phyloP scores from a whole-genome alignment of 345 rosid genomes.

The Eucalyptus guilfoylei region DNA sequence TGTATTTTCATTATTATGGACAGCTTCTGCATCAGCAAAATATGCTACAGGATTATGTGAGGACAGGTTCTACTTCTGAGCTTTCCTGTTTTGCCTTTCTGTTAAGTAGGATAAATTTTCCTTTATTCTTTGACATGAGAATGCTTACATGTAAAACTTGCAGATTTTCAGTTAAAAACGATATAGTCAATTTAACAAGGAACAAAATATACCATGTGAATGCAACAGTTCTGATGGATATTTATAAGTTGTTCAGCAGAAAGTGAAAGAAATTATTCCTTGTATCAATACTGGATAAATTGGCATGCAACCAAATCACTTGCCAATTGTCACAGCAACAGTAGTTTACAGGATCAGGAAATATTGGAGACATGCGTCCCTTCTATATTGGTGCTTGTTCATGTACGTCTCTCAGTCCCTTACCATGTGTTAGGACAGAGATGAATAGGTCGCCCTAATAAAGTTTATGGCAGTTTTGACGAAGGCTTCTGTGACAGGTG shows the following conservation, averaged over 20 bases:
- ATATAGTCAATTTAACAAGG: not conserved
- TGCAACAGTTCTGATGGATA: not conserved
- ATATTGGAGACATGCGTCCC: not conserved
- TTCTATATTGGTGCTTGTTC: not conserved
- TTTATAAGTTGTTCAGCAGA: not conserved
- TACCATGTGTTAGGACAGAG: not conserved
- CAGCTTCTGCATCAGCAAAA: slow-evolving; percentile 96
- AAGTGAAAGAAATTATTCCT: not conserved
- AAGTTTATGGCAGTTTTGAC: not conserved
- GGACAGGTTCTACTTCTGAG: slow-evolving; percentile 59
- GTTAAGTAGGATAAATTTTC: not conserved
- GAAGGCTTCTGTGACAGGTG: not conserved
- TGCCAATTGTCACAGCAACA: not conserved
- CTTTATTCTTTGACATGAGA: not conserved
- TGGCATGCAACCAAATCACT: not conserved
- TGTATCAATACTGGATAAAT: not conserved
- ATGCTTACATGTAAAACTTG: not conserved
- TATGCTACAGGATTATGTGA: slow-evolving; percentile 97
- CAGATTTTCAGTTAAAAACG: not conserved
- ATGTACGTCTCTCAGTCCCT: not conserved
- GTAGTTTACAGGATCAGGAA: not conserved
- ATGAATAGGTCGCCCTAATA: not conserved
- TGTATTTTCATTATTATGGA: slow-evolving; percentile 98
- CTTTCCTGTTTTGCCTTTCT: not conserved
- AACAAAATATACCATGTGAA: not conserved